A percentile compares a stretch with the other conserved stretches of the same genome.
These are phyloP conservation scores for Flagelloscypha sp. DNA, from an alignment of 768 basidiomycete genomes.

Conservation along the genomic window DNA sequence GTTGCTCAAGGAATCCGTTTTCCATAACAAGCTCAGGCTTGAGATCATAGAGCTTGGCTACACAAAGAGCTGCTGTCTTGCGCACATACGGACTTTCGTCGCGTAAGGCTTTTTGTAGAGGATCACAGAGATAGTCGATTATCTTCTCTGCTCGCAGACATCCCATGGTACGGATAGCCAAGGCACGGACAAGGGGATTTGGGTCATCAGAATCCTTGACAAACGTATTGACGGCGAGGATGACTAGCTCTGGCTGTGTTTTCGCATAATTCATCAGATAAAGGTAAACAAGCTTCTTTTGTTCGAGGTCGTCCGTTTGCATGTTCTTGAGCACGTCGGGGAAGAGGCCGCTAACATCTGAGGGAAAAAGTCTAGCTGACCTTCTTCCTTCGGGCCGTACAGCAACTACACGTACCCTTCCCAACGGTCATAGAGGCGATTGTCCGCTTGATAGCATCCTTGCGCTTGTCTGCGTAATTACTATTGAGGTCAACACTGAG, in stretches of 20 bases:
- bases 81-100: constrained; percentile 98
- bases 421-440: constrained; percentile 99
- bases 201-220: constrained; percentile 96
- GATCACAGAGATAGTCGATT: constrained; percentile 96
- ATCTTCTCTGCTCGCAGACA: constrained; percentile 97
- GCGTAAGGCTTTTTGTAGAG: constrained; percentile 80
- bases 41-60: constrained; percentile 95
- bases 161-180: constrained; percentile 98
- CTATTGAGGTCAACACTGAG: constrained; percentile 95
- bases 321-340: constrained; percentile 99
- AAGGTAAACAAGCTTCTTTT: constrained; percentile 99
- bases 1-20: constrained; percentile 82
- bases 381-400: background rate
- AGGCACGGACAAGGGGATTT: constrained; percentile 92
- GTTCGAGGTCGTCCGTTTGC: constrained; percentile 99
- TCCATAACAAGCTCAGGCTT: constrained; percentile 94
- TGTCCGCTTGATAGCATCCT: constrained; percentile 96
- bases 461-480: constrained; percentile 89
- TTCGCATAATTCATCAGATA: constrained; percentile 99
- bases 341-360: constrained; percentile 89
- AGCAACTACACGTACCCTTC: constrained; percentile 57
- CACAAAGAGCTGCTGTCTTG: constrained; percentile 95
- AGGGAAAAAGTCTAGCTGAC: constrained; percentile 6
- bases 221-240: constrained; percentile 97
- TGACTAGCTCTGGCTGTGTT: constrained; percentile 97